A percentile compares a stretch with the other conserved stretches of the same genome.
Conservation (phyloP, 257 asterid species). For the Galeopsis tetrahit region DNA sequence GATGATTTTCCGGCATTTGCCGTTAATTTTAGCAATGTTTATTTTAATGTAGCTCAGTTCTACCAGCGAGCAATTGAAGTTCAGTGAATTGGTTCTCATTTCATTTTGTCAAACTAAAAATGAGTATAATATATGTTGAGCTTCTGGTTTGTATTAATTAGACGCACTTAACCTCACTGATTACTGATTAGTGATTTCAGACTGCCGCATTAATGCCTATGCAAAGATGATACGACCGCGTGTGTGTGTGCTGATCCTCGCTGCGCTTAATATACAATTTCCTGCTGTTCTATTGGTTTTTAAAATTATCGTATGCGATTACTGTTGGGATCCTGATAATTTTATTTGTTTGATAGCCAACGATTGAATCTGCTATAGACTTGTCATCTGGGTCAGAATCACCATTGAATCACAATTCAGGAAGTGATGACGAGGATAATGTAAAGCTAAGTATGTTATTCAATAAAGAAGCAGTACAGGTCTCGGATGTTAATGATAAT, state of each 20-base stretch:
- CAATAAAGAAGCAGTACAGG: constrained; percentile 40
- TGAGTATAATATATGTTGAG: background rate
- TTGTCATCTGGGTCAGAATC: constrained; percentile 65
- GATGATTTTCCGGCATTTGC: background rate
- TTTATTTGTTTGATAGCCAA: constrained; percentile 45
- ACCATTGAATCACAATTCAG: constrained; percentile 42
- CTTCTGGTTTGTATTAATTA: constrained; percentile 6
- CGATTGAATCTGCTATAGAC: constrained; percentile 43
- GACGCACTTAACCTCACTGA: background rate
- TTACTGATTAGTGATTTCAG: background rate
- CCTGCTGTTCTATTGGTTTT: constrained; percentile 7
- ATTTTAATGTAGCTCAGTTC: background rate
- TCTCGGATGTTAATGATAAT: constrained; percentile 30
- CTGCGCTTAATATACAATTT: constrained; percentile 16
- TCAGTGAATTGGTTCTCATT: background rate
- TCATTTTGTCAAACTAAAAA: background rate
- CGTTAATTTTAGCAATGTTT: constrained; percentile 8
- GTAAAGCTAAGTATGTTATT: constrained; percentile 55
- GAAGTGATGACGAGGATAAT: constrained; percentile 61
- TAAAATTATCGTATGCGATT: background rate
- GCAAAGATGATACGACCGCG: background rate
- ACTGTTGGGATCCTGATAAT: constrained; percentile 28
- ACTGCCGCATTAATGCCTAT: constrained; percentile 1
- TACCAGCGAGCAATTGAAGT: background rate
- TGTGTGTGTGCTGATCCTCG: background rate